phyloP scores from a whole-genome alignment of 306 rosid genomes.

The Corylus americana region DNA sequence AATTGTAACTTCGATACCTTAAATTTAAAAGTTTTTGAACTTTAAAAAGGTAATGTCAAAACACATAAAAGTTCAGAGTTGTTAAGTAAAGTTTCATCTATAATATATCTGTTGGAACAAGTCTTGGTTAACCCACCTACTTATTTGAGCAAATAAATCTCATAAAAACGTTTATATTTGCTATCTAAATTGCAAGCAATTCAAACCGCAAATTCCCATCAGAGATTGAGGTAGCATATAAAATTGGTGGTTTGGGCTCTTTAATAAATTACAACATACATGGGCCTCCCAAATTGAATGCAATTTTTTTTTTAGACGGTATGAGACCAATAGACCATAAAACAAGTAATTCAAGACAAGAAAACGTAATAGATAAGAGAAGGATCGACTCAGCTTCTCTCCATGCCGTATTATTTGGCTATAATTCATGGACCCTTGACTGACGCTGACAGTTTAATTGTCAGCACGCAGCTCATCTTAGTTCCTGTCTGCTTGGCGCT shows the following conservation, averaged over 20 bases:
- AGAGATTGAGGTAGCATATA: neutral
- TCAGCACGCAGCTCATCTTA: neutral
- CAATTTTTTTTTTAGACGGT: constrained; percentile 10
- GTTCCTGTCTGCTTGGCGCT: neutral
- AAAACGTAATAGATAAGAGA: constrained; percentile 18
- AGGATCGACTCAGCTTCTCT: neutral
- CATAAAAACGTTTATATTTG: too few relatives aligned
- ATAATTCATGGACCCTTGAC: constrained; percentile 37
- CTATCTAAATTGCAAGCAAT: too few relatives aligned
- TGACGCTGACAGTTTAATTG: constrained; percentile 2
- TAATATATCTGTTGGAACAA: too few relatives aligned
- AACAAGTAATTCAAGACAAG: constrained; percentile 46
- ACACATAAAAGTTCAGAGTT: too few relatives aligned
- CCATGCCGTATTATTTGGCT: constrained; percentile 32
- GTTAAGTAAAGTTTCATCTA: too few relatives aligned
- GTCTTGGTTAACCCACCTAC: too few relatives aligned
- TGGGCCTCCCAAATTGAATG: constrained; percentile 37
- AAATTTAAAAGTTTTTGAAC: too few relatives aligned
- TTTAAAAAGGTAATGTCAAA: too few relatives aligned
- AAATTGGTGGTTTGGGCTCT: neutral
- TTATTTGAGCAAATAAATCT: too few relatives aligned
- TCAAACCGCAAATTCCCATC: too few relatives aligned
- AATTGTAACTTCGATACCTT: too few relatives aligned
- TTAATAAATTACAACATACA: constrained; percentile 32
- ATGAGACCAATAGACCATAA: constrained; percentile 12